phyloP scores from a whole-genome alignment of 192 early-diverging fungal genomes.

The Spizellomyces sp. region DNA sequence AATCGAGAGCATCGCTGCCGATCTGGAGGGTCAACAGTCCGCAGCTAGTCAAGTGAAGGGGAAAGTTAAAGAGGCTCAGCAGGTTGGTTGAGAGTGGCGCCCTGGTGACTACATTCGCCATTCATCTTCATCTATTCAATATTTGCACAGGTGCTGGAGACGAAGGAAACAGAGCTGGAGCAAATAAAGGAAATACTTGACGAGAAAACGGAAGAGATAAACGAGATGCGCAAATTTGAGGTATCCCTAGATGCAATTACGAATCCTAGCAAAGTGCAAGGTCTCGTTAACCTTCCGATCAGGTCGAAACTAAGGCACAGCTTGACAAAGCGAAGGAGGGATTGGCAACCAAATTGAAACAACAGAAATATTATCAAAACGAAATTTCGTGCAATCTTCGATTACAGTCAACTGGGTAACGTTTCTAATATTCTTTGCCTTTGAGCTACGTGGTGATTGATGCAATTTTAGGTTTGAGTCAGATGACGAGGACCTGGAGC shows the following conservation, averaged over 20 bases:
- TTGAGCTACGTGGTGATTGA: slow-evolving; percentile 3
- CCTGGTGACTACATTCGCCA: background rate
- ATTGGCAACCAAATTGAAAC: slow-evolving; percentile 13
- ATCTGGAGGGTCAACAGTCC: slow-evolving; percentile 53
- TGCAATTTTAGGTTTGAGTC: slow-evolving; percentile 46
- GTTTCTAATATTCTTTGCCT: slow-evolving; percentile 6
- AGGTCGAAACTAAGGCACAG: slow-evolving; percentile 30
- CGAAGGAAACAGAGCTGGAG: slow-evolving; percentile 66
- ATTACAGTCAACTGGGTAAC: slow-evolving; percentile 42
- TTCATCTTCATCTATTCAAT: background rate
- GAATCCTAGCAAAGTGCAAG: background rate
- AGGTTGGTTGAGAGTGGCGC: slow-evolving; percentile 28
- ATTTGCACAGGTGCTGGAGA: slow-evolving; percentile 54
- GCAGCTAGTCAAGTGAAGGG: slow-evolving; percentile 47
- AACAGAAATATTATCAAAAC: slow-evolving; percentile 23
- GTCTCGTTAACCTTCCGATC: background rate
- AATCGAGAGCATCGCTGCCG: slow-evolving; percentile 59
- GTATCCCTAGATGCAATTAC: slow-evolving; percentile 41
- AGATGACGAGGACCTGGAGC: slow-evolving; percentile 34
- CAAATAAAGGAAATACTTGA: slow-evolving; percentile 49
- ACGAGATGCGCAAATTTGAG: slow-evolving; percentile 65
- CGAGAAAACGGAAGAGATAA: slow-evolving; percentile 51
- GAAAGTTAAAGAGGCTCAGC: slow-evolving; percentile 44
- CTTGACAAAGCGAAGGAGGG: slow-evolving; percentile 34
- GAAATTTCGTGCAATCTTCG: slow-evolving; percentile 33